Base-by-base conservation (phyloP, 257 asterid genomes). In the Nicotiana tomentosiformis region DNA sequence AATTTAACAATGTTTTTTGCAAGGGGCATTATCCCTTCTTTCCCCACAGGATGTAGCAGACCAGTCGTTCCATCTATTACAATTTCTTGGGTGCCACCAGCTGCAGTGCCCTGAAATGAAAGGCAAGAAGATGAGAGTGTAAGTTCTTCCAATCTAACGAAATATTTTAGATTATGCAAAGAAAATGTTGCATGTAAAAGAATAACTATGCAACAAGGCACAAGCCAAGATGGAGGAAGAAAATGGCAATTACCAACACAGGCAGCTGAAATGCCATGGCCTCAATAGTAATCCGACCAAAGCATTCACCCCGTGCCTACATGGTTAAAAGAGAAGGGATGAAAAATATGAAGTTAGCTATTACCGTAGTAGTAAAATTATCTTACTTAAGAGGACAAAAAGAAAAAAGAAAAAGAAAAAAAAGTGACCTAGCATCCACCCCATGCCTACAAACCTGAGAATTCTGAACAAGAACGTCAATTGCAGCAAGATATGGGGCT, bases 211-310 rank as follows among this genome's bases (percentile, higher is more conserved):
- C 37, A 74, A 49, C 79, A 72, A 72, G 58, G 5, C 39, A 46
- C 79, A 74, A 74, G 37, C 11, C 43, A 23, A 64, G 23, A 68
- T 68, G 23, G 32, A 51, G 57, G 82, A 72, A 12, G 17, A 6
- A 61, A 39, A 64, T 83, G 67, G 80, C 91, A 62, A 39, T 89
- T 86, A 96, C 99, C 96, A 93, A 86, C 76, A 94, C 98, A 80
- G 99, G 98, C 81, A 96, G 91, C 93, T 93, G 92, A 87, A 96
- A 96, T 39, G 99, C 99, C 99, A 96, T 96, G 77, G 99, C 99
- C 90, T 96, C 99, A 86, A 96, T 96, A 35, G 98, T 96, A 78
- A 96, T 96, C 91, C 99, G 92, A 81, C 99, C 99, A 85, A 96
- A 96, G 85, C 99, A 94, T 85, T 96, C 99, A 78, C 98, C 99